Evolutionary conservation across 2,329 filamentous ascomycete species (phyloP).

Genomic region (Whalleya microplaca): DNA sequence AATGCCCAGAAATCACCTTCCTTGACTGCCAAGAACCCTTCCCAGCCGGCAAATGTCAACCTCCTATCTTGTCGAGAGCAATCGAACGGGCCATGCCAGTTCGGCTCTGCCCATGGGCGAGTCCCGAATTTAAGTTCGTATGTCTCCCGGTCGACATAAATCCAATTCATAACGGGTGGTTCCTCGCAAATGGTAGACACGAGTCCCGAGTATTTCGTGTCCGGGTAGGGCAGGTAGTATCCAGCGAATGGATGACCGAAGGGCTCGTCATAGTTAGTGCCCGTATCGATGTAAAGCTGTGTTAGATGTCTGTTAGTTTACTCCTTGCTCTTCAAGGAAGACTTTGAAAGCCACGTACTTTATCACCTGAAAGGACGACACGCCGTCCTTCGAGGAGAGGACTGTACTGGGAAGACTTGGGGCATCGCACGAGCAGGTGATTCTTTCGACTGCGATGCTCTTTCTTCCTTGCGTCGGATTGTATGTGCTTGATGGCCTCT

Average conservation of each 20-base stretch:
- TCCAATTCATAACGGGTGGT: conserved; percentile 54
- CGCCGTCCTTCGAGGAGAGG: conserved; percentile 48
- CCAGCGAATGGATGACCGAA: conserved; percentile 57
- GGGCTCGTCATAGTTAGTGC: conserved; percentile 33
- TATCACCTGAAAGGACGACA: conserved; percentile 49
- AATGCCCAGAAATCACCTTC: conserved; percentile 50
- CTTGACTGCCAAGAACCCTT: conserved; percentile 52
- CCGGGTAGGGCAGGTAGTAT: conserved; percentile 61
- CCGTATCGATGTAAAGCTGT: conserved; percentile 53
- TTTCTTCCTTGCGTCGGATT: conserved; percentile 49
- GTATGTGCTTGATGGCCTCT: conserved; percentile 51
- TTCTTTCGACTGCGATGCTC: conserved; percentile 53
- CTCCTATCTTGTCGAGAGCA: conserved; percentile 55
- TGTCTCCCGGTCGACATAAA: conserved; percentile 49
- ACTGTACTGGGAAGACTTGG: conserved; percentile 50
- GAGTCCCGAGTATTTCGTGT: conserved; percentile 46
- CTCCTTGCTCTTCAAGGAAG: not conserved
- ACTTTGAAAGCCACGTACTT: conserved; percentile 32
- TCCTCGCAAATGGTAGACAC: conserved; percentile 52
- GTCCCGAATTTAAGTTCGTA: conserved; percentile 50
- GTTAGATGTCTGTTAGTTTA: conserved; percentile 1
- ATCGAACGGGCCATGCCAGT: conserved; percentile 52
- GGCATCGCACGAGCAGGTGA: conserved; percentile 50
- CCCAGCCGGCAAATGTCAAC: conserved; percentile 52
- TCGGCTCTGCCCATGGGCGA: conserved; percentile 45